Percentiles rank a stretch among this genome's conserved stretches.
phyloP scores from a whole-genome alignment of 148 eudicot species.

The Drosera capensis region DNA sequence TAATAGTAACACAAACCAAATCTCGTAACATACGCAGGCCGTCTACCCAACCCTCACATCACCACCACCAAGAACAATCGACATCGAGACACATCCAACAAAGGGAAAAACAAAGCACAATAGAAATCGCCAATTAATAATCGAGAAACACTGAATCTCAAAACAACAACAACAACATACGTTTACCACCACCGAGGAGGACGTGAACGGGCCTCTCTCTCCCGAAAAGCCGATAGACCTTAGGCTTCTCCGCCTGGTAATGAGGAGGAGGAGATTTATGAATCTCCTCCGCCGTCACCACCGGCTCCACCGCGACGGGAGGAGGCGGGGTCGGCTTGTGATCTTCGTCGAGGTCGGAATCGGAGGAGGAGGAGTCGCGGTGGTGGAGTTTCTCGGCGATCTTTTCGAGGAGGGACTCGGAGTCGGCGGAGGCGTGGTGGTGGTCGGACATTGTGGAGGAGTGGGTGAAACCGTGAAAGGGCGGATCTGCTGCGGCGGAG shows the following conservation, averaged over 20 bases:
- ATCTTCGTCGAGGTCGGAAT: slow-evolving; percentile 30
- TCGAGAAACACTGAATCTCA: not conserved
- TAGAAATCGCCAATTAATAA: no score
- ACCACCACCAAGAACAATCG: no score
- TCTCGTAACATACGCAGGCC: no score
- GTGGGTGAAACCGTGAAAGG: no score
- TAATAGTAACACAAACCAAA: no score
- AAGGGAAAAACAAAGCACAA: no score
- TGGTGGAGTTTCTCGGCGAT: not conserved
- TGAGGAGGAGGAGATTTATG: not conserved
- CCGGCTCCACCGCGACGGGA: not conserved
- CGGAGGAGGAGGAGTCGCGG: slow-evolving; percentile 22
- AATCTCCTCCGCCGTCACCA: not conserved
- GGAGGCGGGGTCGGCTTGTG: slow-evolving; percentile 5
- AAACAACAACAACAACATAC: slow-evolving; percentile 15
- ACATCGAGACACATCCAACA: no score
- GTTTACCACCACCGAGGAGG: slow-evolving; percentile 60
- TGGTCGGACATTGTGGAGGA: slow-evolving; percentile 1
- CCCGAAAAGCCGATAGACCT: slow-evolving; percentile 32
- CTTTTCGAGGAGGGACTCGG: not conserved
- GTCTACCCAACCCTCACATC: no score
- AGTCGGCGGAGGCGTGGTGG: no score
- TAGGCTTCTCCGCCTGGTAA: slow-evolving; percentile 7
- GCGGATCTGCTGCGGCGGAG: no score
- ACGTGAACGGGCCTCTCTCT: slow-evolving; percentile 41